Percentiles rank a stretch among this genome's conserved stretches.
Evolutionary conservation across 2,329 filamentous ascomycete genomes (phyloP).

Genomic region (Elsinoe batatas): DNA sequence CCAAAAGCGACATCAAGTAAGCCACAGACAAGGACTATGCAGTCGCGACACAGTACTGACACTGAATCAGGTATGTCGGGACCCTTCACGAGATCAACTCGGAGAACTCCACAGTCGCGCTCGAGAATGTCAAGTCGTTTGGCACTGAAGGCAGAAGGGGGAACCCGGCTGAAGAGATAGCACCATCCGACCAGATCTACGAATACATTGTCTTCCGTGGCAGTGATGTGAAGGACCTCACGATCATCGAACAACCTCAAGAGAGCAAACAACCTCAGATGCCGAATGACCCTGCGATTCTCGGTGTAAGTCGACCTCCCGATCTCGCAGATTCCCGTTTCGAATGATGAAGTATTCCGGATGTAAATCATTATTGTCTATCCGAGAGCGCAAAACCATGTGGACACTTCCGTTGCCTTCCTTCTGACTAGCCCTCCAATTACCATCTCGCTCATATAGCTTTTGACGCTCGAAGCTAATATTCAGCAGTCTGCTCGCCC

Average conservation of each 20-base stretch:
- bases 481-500: conserved; percentile 22
- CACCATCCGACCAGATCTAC: conserved; percentile 78
- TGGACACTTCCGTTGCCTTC: conserved; percentile 99
- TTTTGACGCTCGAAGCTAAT: conserved; percentile 10
- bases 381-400: conserved; percentile 93
- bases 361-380: conserved; percentile 77
- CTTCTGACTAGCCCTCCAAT: conserved; percentile 62
- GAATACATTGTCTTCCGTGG: conserved; percentile 98
- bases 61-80: conserved; percentile 70
- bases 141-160: conserved; percentile 85
- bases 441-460: background rate
- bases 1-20: conserved; percentile 93
- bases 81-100: conserved; percentile 97
- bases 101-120: conserved; percentile 88
- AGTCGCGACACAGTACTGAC: conserved; percentile 1
- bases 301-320: conserved; percentile 66
- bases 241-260: conserved; percentile 74
- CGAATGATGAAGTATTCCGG: conserved; percentile 91
- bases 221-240: conserved; percentile 95
- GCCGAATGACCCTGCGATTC: conserved; percentile 90
- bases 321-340: conserved; percentile 24
- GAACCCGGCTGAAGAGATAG: conserved; percentile 70
- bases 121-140: conserved; percentile 90
- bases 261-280: conserved; percentile 66
- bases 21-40: conserved; percentile 24